Percentiles rank a stretch among this genome's conserved stretches.
Conservation (phyloP, 306 rosid genomes). For the Adenanthera pavonina region DNA sequence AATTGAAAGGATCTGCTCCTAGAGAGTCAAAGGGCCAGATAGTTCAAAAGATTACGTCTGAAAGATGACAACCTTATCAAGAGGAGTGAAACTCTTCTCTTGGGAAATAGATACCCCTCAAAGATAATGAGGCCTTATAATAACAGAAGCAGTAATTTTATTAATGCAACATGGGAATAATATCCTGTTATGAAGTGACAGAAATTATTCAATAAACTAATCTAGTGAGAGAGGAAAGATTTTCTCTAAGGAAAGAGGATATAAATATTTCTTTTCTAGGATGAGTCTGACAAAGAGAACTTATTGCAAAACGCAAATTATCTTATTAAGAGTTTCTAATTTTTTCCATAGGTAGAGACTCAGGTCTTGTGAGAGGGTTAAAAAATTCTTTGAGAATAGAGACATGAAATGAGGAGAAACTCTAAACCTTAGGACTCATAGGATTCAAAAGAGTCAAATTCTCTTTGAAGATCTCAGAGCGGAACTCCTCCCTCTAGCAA, state of each 20-base stretch:
- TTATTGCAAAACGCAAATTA: neutral
- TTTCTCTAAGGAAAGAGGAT: neutral
- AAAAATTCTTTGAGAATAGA: neutral
- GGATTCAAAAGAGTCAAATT: neutral
- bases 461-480: neutral
- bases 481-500: neutral
- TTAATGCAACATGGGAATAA: neutral
- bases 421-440: neutral
- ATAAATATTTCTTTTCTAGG: neutral
- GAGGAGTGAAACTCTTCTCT: neutral
- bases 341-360: neutral
- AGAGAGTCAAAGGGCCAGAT: neutral
- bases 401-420: neutral
- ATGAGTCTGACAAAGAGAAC: neutral
- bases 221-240: neutral
- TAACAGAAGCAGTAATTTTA: neutral
- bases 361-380: neutral
- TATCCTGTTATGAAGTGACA: neutral
- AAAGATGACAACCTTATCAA: neutral
- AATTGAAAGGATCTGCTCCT: neutral
- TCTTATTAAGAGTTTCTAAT: neutral
- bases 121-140: neutral
- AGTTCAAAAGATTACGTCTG: neutral
- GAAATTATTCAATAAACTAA: neutral
- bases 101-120: neutral